phyloP scores from a whole-genome alignment of 257 asterid species.

The Nicotiana noctiflora region DNA sequence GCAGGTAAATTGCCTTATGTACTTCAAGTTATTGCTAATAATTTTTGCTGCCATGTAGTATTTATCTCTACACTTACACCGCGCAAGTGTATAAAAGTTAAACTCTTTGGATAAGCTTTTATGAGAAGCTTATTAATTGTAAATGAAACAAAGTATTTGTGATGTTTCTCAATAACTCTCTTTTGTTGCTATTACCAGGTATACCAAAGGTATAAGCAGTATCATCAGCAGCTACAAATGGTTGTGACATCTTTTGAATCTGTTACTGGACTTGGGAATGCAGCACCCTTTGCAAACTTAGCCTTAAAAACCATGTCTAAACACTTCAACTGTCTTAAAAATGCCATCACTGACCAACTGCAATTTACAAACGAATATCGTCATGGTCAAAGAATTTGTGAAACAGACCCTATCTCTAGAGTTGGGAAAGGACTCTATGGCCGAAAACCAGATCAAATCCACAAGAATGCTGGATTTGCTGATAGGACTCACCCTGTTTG shows the following conservation, averaged over 20 bases:
- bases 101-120: not conserved
- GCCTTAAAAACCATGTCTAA: conserved; percentile 73
- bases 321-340: conserved; percentile 61
- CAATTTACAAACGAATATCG: conserved; percentile 51
- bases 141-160: not conserved
- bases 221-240: conserved; percentile 81
- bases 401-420: conserved; percentile 31
- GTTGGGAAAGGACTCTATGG: conserved; percentile 26
- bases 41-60: too few relatives aligned
- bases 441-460: conserved; percentile 33
- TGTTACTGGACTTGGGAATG: conserved; percentile 76
- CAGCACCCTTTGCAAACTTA: conserved; percentile 77
- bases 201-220: conserved; percentile 75
- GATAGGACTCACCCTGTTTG: conserved; percentile 65
- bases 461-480: conserved; percentile 24
- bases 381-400: conserved; percentile 34
- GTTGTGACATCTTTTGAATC: conserved; percentile 84
- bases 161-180: not conserved
- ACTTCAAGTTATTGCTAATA: too few relatives aligned
- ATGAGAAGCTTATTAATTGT: too few relatives aligned
- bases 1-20: too few relatives aligned
- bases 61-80: too few relatives aligned
- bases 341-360: conserved; percentile 72
- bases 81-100: too few relatives aligned
- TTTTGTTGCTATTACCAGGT: conserved; percentile 30